These are phyloP conservation scores for Apiospora rasikravindrae DNA, from an alignment of 2,329 filamentous ascomycete genomes.

Conservation along the genomic window DNA sequence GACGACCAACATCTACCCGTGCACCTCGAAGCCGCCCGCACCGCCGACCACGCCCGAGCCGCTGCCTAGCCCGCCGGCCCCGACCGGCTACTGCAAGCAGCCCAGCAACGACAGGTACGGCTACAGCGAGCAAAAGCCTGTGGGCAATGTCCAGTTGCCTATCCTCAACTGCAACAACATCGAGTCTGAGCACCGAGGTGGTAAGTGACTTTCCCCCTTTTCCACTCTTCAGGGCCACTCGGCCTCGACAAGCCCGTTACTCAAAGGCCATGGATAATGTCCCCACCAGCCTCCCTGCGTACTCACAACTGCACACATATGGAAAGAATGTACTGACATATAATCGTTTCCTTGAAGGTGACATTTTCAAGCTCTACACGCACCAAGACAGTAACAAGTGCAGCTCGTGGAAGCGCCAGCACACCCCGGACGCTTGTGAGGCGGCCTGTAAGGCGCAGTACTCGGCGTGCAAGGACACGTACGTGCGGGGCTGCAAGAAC, in stretches of 20 bases:
- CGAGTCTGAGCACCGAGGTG: neutral
- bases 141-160: neutral
- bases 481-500: slow-evolving; percentile 9
- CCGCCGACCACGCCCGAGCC: neutral
- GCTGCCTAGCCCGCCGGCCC: neutral
- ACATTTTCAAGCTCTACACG: slow-evolving; percentile 12
- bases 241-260: neutral
- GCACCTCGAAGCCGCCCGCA: neutral
- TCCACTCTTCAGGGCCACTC: too few species aligned
- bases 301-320: neutral
- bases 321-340: neutral
- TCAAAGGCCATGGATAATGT: neutral
- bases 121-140: neutral
- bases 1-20: neutral
- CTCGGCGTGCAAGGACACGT: neutral
- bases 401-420: slow-evolving; percentile 14
- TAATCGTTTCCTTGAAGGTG: neutral
- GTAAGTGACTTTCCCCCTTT: neutral
- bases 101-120: neutral
- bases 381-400: slow-evolving; percentile 1
- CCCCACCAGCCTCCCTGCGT: too few species aligned
- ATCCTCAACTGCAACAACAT: slow-evolving; percentile 14
- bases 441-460: slow-evolving; percentile 8
- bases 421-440: neutral
- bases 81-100: slow-evolving; percentile 14